Conservation (phyloP, 768 basidiomycete species). For the Phylloporus arenicola region DNA sequence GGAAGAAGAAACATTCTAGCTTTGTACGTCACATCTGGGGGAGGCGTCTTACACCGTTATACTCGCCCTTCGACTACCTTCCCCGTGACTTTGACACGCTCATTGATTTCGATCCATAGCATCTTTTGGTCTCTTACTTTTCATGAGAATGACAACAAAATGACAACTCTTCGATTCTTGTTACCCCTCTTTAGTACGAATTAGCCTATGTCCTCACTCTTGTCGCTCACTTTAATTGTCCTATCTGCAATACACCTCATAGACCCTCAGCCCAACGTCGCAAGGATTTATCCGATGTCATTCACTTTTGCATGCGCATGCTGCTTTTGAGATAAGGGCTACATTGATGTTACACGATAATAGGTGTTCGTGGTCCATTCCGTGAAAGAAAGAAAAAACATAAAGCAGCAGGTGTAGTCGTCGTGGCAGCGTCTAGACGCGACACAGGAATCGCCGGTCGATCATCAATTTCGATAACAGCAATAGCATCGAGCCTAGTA, state of each 20-base stretch:
- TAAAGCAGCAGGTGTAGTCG: neutral
- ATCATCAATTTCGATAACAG: constrained; percentile 45
- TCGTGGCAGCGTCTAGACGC: constrained; percentile 34
- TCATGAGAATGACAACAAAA: no score
- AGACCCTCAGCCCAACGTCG: constrained; percentile 4
- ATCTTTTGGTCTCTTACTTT: constrained; percentile 2
- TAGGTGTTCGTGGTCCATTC: constrained; percentile 15
- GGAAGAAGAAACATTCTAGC: constrained; percentile 77
- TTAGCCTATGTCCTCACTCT: constrained; percentile 19
- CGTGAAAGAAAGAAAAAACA: constrained; percentile 3
- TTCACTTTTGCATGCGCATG: constrained; percentile 2
- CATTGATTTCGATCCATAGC: constrained; percentile 12
- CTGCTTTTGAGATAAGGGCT: constrained; percentile 21
- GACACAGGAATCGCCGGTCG: constrained; percentile 37
- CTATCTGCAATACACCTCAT: constrained; percentile 27
- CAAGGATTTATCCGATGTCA: neutral
- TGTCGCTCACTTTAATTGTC: constrained; percentile 21
- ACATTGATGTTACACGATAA: constrained; percentile 23
- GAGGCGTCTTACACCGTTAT: neutral
- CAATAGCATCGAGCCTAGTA: constrained; percentile 56
- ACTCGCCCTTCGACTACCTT: neutral
- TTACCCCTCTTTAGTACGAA: constrained; percentile 3
- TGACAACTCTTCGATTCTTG: neutral
- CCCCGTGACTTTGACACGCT: constrained; percentile 11
- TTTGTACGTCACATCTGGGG: constrained; percentile 13